These are phyloP conservation scores for Pseudonitzschia delicatissima DNA, from an alignment of 108 stramenopile species.

Conservation along the genomic window DNA sequence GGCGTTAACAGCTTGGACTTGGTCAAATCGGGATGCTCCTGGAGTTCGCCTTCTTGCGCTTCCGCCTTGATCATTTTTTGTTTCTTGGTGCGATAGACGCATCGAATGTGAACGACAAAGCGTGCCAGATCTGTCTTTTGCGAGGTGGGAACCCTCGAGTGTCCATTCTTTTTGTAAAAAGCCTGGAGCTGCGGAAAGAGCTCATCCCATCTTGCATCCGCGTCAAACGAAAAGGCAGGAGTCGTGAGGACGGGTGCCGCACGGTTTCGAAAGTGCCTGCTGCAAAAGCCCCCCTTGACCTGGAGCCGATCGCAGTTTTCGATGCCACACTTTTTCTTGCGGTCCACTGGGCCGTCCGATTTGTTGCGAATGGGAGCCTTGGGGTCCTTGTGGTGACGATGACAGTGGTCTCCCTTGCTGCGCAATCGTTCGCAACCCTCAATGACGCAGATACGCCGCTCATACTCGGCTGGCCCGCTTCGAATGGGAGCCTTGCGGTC, in stretches of 20 bases:
- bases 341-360: not conserved
- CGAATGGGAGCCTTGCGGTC: not conserved
- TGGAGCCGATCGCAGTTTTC: not conserved
- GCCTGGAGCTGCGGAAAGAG: not conserved
- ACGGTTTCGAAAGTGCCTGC: not conserved
- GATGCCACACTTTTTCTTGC: not conserved
- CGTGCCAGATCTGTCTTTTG: slow-evolving; percentile 1
- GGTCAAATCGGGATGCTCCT: not conserved
- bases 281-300: slow-evolving; percentile 5
- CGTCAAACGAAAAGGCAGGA: slow-evolving; percentile 5
- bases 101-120: not conserved
- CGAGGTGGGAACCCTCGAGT: not conserved
- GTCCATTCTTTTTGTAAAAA: not conserved
- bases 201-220: slow-evolving; percentile 6
- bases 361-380: not conserved
- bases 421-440: not conserved
- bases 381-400: not conserved
- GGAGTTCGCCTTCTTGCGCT: not conserved
- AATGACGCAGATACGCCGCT: not conserved
- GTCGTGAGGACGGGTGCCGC: not conserved
- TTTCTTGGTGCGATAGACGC: not conserved
- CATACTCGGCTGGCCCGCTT: not conserved
- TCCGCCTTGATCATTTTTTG: not conserved
- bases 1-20: slow-evolving; percentile 2
- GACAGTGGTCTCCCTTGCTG: not conserved